Evolutionary conservation across 2,329 filamentous ascomycete genomes (phyloP), one percentile per base, ranked within the genome.

Genomic region (Trichoderma polysporum): DNA sequence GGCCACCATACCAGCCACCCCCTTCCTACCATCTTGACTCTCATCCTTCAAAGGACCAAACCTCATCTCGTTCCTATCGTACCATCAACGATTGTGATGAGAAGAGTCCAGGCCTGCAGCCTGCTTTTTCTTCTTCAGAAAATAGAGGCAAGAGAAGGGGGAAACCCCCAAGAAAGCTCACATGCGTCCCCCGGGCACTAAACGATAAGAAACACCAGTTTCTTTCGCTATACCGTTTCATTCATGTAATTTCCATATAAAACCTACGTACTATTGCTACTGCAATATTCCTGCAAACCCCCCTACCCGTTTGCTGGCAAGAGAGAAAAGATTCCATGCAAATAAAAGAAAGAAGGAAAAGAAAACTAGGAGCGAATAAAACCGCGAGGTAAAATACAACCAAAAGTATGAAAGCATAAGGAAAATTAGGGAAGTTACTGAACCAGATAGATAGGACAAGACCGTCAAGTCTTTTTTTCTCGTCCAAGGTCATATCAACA

Each of bases 371-470:
- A 50, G 59, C 59, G 67, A 64, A 15, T 68, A 69, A 69, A 59
- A 68, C 69, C 66, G 53, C 60, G 17, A 68, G 61, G 56, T 72
- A 70, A 69, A 71, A 68, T 71, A 71, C 69, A 74, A n/a, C 59
- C 52, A 68, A 59, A 47, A 47, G 63, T 17, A 61, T 68, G 39
- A 53, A 52, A 49, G 59, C 17, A 52, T 66, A n/a, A 37, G 33
- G 57, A 29, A 69, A 58, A 57, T 64, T 56, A 54, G 50, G 37
- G 39, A 64, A 56, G 27, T 45, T 56, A 27, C 27, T 47, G 19
- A 47, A 56, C 50, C 60, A 47, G 27, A 53, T 56, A 47, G 47
- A 45, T 37, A 35, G 60, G 60, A 64, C 50, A 64, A n/a, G 66
- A 58, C 53, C 45, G 45, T 53, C 33, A 31, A 15, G 61, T 59